Evolutionary conservation across 2,329 filamentous ascomycete species (phyloP).

Genomic region (Keithomyces neogunnii): DNA sequence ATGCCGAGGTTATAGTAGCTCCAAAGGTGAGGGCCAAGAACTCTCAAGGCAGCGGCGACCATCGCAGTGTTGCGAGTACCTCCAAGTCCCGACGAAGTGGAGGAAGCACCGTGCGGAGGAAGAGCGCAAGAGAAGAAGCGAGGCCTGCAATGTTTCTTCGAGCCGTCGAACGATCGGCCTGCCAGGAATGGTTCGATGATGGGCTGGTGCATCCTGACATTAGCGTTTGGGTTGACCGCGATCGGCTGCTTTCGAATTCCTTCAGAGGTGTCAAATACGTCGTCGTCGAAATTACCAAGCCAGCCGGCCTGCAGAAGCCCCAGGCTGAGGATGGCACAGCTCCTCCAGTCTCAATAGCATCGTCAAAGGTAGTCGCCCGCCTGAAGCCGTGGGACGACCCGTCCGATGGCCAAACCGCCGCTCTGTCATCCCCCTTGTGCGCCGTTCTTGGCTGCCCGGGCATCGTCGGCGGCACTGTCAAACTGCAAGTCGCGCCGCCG

Average conservation of each 20-base stretch:
- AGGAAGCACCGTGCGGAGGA: slow-evolving; percentile 58
- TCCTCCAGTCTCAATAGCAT: slow-evolving; percentile 32
- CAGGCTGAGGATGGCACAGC: slow-evolving; percentile 59
- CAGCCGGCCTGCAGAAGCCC: slow-evolving; percentile 65
- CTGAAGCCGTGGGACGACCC: slow-evolving; percentile 77
- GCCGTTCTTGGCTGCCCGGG: slow-evolving; percentile 61
- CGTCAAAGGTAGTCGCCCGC: slow-evolving; percentile 62
- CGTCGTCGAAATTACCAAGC: slow-evolving; percentile 77
- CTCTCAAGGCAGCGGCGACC: slow-evolving; percentile 60
- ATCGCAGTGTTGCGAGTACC: slow-evolving; percentile 69
- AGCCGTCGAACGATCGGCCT: slow-evolving; percentile 63
- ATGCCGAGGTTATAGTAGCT: slow-evolving; percentile 94
- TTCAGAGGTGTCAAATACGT: slow-evolving; percentile 72
- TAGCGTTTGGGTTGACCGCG: slow-evolving; percentile 77
- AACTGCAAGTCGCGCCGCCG: slow-evolving; percentile 72
- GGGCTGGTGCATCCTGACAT: slow-evolving; percentile 49
- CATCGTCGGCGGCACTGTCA: slow-evolving; percentile 78
- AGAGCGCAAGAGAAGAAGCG: slow-evolving; percentile 52
- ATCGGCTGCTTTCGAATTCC: slow-evolving; percentile 61
- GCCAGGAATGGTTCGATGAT: slow-evolving; percentile 72
- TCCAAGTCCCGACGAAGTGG: slow-evolving; percentile 74
- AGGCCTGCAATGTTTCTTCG: slow-evolving; percentile 68
- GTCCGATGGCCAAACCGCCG: slow-evolving; percentile 70
- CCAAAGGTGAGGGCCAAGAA: slow-evolving; percentile 77
- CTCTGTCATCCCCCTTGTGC: slow-evolving; percentile 71